Base-by-base conservation (phyloP, 495 filamentous ascomycete genomes). In the Annulohypoxylon nitens region DNA sequence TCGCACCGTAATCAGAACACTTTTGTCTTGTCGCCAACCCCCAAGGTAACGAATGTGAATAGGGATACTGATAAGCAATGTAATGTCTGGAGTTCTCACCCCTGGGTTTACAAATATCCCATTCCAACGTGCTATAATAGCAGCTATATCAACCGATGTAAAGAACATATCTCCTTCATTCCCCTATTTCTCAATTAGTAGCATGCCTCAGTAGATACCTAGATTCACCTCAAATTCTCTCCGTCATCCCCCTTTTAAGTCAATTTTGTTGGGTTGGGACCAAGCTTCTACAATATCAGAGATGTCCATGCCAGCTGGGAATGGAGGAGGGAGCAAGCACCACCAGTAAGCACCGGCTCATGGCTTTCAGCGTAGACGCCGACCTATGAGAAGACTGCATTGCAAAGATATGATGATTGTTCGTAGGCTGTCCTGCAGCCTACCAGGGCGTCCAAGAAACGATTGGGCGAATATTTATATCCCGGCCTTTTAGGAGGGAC, bases 11-110 rank as follows among this genome's bases (percentile, higher is more conserved):
- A 57, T 60, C 23, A 65, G 54, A n/a, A 39, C 14, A 36, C 39
- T 50, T n/a, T 30, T 68, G 61, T 69, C 60, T 64, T 23, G 34
- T 55, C 45, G 33, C 34, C 11, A 67, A 9, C 14, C 45, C 6
- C 26, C 9, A 26, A 51, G 16, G 57, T 18, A 48, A 48, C 26
- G 16, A 26, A 67, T 53, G 51, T 16, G 16, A 63, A 67, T 62
- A 67, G 62, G 69, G 58, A 67, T 72, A 16, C 14, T 60, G 60
- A 41, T 68, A 54, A 69, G 60, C 59, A 64, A 73, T 73, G 70
- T 37, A 37, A 65, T 73, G 60, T 73, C 60, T 69, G 26, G 30
- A 9, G 45, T 41, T 45, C n/a, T 61, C 30, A 25, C 55, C 69
- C 62, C 34, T 8, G 41, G 5, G 25, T 51, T 51, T 61, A 67